A percentile compares a stretch with the other conserved stretches of the same genome.
Evolutionary conservation across 2,329 filamentous ascomycete genomes (phyloP).

Genomic region (Nectriaceae sp.): DNA sequence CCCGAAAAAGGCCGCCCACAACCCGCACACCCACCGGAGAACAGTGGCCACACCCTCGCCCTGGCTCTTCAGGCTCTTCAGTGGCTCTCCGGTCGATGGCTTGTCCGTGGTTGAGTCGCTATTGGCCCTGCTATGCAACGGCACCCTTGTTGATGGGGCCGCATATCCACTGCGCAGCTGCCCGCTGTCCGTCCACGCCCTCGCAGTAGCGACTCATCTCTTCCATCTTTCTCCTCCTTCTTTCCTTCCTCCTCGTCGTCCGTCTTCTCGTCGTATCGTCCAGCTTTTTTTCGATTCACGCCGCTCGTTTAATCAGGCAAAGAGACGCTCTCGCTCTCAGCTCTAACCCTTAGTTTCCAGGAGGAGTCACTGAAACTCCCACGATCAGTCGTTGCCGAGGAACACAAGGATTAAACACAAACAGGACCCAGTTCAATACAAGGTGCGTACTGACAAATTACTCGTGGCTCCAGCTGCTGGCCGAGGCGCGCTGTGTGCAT

Average conservation of each 20-base stretch:
- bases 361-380: constrained; percentile 19
- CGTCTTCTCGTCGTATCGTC: constrained; percentile 28
- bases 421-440: constrained; percentile 6
- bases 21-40: background rate
- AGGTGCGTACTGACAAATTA: constrained; percentile 23
- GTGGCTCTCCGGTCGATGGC: background rate
- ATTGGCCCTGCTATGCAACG: constrained; percentile 10
- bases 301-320: constrained; percentile 40
- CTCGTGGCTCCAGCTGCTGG: constrained; percentile 12
- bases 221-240: constrained; percentile 26
- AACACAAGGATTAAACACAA: constrained; percentile 22
- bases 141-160: constrained; percentile 17
- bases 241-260: constrained; percentile 28
- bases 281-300: constrained; percentile 37
- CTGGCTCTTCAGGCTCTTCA: no score
- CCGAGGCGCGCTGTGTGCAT: constrained; percentile 21
- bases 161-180: constrained; percentile 24
- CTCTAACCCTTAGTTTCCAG: constrained; percentile 26
- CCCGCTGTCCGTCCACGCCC: no score
- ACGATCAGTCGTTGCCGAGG: constrained; percentile 24
- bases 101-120: constrained; percentile 15
- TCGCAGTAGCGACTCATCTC: constrained; percentile 15
- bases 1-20: background rate
- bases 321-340: constrained; percentile 28
- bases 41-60: background rate